Evolutionary conservation across 306 rosid genomes (phyloP), one percentile per base, ranked within the genome.

Genomic region (Begonia peltatifolia): DNA sequence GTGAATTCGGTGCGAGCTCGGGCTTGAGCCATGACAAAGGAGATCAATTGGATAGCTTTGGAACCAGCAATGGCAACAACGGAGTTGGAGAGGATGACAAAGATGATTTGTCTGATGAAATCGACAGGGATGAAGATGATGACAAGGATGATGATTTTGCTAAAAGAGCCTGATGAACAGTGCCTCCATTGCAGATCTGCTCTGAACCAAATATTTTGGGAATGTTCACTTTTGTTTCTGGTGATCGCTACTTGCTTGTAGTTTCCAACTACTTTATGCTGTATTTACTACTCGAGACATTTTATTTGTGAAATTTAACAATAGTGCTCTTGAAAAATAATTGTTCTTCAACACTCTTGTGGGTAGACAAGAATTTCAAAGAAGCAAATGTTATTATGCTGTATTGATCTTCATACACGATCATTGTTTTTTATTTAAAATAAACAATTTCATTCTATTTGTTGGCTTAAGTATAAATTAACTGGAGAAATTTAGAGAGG

Each of bases 121-220:
- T 10, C 1, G 14, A 44, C 14, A 69, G 55, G 67, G 83, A 79
- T 3, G 79, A 66, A 10, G 62, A 54, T 5, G 69, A 70, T 35
- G 70, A 71, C 30, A 9, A 73, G 9, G 38, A 30, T 1, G 74
- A 53, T 62, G 18, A 69, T 68, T 75, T 70, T 71, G 84, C 71
- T 14, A 70, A 75, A 42, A 77, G 79, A 67, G 84, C 77, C 54
- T 77, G 76, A 80, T 44, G 68, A 60, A 55, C 56, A 30, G 6
- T 12, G n/a, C 14, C n/a, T 44, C 14, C 48, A 23, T n/a, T n/a
- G n/a, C n/a, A n/a, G n/a, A n/a, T n/a, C n/a, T n/a, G n/a, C n/a
- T n/a, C n/a, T n/a, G n/a, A n/a, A n/a, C n/a, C n/a, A 17, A 17
- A 17, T 17, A 42, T 42, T 42, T 9, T 42, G 2, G 2, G 10